Evolutionary conservation across 805 yeast genomes (phyloP), one percentile per base, ranked within the genome.

Genomic region (Cephaloascus fragrans): DNA sequence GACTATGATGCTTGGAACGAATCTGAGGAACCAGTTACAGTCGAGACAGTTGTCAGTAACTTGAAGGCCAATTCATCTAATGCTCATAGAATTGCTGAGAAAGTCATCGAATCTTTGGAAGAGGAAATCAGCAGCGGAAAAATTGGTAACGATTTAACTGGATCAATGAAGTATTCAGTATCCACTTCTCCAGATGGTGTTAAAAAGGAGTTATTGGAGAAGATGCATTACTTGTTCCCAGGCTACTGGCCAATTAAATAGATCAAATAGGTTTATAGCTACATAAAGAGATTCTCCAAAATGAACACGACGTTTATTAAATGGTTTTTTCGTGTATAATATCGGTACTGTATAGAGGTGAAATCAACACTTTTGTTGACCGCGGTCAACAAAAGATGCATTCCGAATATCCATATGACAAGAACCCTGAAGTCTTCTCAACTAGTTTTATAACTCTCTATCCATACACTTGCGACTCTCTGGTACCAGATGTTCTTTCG

Each of bases 1-100:
- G 99, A 93, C 61, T 93, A 93, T 62, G 99, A 93, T 57, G 95
- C 98, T 18, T 93, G 99, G 99, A 84, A 88, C 56, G 95, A 83
- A 52, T 77, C 75, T 39, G 97, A 81, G 56, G 97, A 90, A 54
- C 90, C 97, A 2, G 99, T 93, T 36, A 89, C 97, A 6, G 97
- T 93, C n/a, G 97, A 89, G 64, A 83, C 95, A 3, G 96, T 93
- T 33, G 88, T 93, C 37, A 87, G 95, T 40, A 85, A 93, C 59
- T 72, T 90, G 56, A 75, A 76, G 54, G 93, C 95, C 43, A 93
- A 93, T 64, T 71, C 84, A 38, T 81, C 76, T 29, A 90, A 90
- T 54, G 97, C 98, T 8, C 82, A 83, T 57, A 67, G 64, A 41
- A 65, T 93, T 38, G 88, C 95, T 26, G 79, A 76, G 34, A 72